phyloP scores from a whole-genome alignment of 345 rosid species.

The Conringia planisiliqua region DNA sequence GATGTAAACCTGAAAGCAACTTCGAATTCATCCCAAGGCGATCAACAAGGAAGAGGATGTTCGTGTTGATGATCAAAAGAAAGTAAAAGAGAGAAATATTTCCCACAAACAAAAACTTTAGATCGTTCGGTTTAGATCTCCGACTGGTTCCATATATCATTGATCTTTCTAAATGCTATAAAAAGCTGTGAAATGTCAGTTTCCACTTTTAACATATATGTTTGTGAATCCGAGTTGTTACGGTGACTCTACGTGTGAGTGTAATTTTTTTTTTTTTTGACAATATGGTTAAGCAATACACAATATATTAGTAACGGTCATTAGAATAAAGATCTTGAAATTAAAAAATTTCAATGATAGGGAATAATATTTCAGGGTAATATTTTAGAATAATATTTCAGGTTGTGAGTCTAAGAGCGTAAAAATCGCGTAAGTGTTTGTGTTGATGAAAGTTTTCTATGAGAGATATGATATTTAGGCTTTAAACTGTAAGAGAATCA shows the following conservation, averaged over 20 bases:
- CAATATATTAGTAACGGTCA: slow-evolving; percentile 46
- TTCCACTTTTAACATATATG: neutral
- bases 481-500: too few species aligned
- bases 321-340: neutral
- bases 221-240: slow-evolving; percentile 7
- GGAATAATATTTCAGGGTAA: neutral
- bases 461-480: too few species aligned
- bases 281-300: slow-evolving; percentile 41
- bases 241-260: neutral
- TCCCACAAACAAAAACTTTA: neutral
- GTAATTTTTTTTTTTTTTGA: neutral
- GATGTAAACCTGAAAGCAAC: slow-evolving; percentile 76
- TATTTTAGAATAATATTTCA: too few species aligned
- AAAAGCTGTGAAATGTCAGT: slow-evolving; percentile 10
- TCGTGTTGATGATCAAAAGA: slow-evolving; percentile 45
- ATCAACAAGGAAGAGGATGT: slow-evolving; percentile 69
- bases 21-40: slow-evolving; percentile 52
- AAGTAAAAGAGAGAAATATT: neutral
- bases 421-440: too few species aligned
- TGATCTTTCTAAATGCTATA: neutral
- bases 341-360: neutral
- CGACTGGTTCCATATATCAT: neutral
- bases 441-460: too few species aligned
- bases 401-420: too few species aligned
- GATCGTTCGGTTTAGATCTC: slow-evolving; percentile 5